Evolutionary conservation across 2,329 filamentous ascomycete genomes (phyloP).

Genomic region (Aspergillus arachidicola): DNA sequence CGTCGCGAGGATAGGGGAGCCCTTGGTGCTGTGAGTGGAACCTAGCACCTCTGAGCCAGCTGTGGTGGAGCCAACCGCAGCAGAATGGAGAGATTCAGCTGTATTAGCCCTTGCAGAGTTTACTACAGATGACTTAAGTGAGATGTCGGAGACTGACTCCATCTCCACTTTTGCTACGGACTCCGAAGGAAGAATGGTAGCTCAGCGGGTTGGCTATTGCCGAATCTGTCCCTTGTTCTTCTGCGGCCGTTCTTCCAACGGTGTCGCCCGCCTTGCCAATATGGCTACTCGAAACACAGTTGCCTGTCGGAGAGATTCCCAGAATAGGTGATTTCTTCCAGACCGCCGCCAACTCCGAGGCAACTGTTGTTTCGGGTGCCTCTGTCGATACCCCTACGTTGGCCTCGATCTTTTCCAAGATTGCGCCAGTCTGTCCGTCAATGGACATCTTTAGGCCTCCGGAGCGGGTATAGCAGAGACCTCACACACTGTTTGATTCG

Average conservation of each 20-base stretch:
- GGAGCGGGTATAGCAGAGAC: slow-evolving; percentile 11
- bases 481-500: slow-evolving; percentile 11
- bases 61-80: slow-evolving; percentile 16
- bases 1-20: not conserved
- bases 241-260: slow-evolving; percentile 13
- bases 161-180: slow-evolving; percentile 12
- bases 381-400: slow-evolving; percentile 9
- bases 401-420: slow-evolving; percentile 10
- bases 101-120: not conserved
- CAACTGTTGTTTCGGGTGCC: slow-evolving; percentile 8
- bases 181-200: slow-evolving; percentile 11
- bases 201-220: slow-evolving; percentile 14
- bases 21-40: not conserved
- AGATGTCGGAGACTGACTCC: slow-evolving; percentile 6
- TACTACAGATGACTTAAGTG: not conserved
- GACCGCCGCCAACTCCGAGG: not conserved
- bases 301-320: not conserved
- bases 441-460: not conserved
- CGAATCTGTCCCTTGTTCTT: slow-evolving; percentile 9
- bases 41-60: slow-evolving; percentile 13
- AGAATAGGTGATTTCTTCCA: not conserved
- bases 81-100: slow-evolving; percentile 8
- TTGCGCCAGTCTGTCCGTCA: not conserved
- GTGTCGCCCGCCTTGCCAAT: slow-evolving; percentile 12
- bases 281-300: slow-evolving; percentile 13